Conservation (phyloP, 345 rosid species). For the Boechera divaricarpa region DNA sequence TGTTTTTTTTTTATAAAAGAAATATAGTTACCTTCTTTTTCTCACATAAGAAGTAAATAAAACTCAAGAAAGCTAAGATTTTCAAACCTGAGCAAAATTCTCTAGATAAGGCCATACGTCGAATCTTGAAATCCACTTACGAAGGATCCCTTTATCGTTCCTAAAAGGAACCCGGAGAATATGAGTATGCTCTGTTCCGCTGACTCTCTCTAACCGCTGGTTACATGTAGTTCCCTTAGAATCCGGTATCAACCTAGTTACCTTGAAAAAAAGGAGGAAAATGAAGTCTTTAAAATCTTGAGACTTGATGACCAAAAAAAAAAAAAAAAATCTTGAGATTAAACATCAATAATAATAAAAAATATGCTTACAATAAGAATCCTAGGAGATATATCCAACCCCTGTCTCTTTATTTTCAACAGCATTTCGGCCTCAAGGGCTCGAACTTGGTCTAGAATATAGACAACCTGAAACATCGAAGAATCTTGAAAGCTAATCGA, state of each 20-base stretch:
- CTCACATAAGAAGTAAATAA: not conserved
- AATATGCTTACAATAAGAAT: constrained; percentile 77
- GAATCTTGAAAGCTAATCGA: not conserved
- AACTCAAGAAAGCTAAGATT: not conserved
- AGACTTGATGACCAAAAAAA: not conserved
- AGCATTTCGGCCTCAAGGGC: constrained; percentile 95
- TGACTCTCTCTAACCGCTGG: constrained; percentile 90
- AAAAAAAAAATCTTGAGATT: not conserved
- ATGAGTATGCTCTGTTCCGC: constrained; percentile 84
- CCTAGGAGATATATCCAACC: constrained; percentile 80
- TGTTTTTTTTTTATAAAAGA: constrained; percentile 32
- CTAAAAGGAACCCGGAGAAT: constrained; percentile 93
- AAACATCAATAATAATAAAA: not conserved
- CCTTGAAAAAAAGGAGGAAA: constrained; percentile 48
- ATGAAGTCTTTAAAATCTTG: constrained; percentile 6
- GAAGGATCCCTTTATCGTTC: constrained; percentile 84
- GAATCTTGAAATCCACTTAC: constrained; percentile 96
- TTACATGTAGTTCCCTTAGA: constrained; percentile 95
- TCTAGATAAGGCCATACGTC: constrained; percentile 98
- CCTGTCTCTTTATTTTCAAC: constrained; percentile 81
- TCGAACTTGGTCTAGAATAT: constrained; percentile 97
- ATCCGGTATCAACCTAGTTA: constrained; percentile 91
- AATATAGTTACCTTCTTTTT: not conserved
- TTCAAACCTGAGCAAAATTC: constrained; percentile 78
- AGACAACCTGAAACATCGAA: constrained; percentile 68